These are phyloP conservation scores for Russula sp. DNA, from an alignment of 768 basidiomycete species.

Conservation along the genomic window DNA sequence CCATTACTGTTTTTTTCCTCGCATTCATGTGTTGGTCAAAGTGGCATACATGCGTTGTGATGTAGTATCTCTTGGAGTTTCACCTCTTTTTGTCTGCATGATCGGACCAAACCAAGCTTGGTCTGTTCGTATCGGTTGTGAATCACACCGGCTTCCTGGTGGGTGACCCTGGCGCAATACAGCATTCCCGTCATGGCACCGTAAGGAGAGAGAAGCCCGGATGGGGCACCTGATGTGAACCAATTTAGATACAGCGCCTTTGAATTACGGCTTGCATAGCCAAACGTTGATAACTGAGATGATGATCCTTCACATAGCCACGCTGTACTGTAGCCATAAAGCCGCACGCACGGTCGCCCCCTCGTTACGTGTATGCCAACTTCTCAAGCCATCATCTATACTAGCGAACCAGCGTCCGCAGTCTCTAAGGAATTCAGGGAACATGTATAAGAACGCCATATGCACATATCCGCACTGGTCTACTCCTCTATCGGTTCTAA, in stretches of 20 bases:
- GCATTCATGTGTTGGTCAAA: not conserved
- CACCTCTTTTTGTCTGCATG: not conserved
- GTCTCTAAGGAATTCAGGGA: not conserved
- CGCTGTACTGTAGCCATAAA: not conserved
- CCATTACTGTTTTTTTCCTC: conserved; percentile 5
- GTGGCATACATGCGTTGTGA: conserved; percentile 1
- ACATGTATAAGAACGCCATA: not conserved
- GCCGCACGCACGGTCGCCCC: conserved; percentile 4
- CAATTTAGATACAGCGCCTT: not conserved
- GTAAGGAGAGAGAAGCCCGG: not conserved
- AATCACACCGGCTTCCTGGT: not conserved
- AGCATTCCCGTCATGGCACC: not conserved
- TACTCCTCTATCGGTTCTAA: no score
- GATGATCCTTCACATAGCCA: not conserved
- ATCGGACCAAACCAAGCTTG: not conserved
- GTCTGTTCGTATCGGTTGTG: not conserved
- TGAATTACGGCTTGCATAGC: not conserved
- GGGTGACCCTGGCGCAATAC: not conserved
- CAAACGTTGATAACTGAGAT: conserved; percentile 1
- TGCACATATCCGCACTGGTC: not conserved
- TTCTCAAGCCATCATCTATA: not conserved
- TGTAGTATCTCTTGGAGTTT: conserved; percentile 1
- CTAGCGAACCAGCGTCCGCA: not conserved
- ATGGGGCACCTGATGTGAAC: not conserved
- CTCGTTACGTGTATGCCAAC: conserved; percentile 3